Percentiles rank a stretch among this genome's conserved stretches.
phyloP scores from a whole-genome alignment of 2,329 filamentous ascomycete species.

The Botrytis deweyae region DNA sequence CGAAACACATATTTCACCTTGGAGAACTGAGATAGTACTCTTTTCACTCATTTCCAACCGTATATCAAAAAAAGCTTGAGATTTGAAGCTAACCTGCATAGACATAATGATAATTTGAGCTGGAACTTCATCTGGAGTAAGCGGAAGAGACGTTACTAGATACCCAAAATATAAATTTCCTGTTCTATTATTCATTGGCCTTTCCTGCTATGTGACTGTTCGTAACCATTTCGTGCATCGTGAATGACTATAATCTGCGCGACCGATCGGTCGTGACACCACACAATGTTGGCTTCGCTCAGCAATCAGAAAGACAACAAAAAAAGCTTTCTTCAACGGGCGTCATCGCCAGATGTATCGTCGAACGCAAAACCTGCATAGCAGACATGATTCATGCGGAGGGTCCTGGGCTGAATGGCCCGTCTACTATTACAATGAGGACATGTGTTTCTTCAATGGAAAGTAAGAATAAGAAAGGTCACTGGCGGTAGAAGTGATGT shows the following conservation, averaged over 20 bases:
- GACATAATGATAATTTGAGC: neutral
- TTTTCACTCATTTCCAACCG: constrained; percentile 2
- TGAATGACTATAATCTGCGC: neutral
- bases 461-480: neutral
- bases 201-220: neutral
- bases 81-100: neutral
- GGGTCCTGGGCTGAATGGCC: neutral
- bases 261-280: too few species aligned
- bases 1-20: constrained; percentile 42
- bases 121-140: neutral
- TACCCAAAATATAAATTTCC: neutral
- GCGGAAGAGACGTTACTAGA: neutral
- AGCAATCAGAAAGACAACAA: too few species aligned
- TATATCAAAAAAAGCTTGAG: neutral
- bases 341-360: too few species aligned
- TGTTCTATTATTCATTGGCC: neutral
- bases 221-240: accelerated
- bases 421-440: neutral
- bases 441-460: neutral
- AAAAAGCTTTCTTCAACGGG: too few species aligned
- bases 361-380: too few species aligned
- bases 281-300: too few species aligned
- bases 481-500: neutral
- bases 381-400: too few species aligned
- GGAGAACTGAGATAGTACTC: constrained; percentile 41